phyloP scores from a whole-genome alignment of 495 filamentous ascomycete genomes.

The Neurospora sp. region DNA sequence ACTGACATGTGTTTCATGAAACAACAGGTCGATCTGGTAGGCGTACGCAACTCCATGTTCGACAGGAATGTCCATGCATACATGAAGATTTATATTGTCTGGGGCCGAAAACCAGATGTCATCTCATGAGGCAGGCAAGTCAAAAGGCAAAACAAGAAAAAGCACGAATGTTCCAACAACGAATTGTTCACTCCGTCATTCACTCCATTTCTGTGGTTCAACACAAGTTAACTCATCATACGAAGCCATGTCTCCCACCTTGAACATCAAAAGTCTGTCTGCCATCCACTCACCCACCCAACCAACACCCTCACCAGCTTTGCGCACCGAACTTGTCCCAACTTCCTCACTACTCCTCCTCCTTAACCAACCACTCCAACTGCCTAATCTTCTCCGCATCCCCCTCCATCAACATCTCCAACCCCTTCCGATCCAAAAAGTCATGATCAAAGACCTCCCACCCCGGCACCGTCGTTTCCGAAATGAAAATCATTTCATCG shows the following conservation, averaged over 20 bases:
- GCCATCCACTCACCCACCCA: not conserved
- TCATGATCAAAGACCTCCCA: constrained; percentile 58
- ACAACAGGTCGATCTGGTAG: constrained; percentile 45
- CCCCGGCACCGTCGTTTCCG: constrained; percentile 56
- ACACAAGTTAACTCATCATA: not conserved
- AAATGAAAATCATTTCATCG: constrained; percentile 40
- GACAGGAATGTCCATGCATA: constrained; percentile 47
- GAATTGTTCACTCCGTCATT: not conserved
- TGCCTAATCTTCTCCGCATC: constrained; percentile 33
- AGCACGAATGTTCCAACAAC: not conserved
- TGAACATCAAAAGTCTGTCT: not conserved
- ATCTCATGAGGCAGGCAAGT: not conserved
- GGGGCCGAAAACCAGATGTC: constrained; percentile 40
- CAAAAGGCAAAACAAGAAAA: not conserved
- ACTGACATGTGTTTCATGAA: not conserved
- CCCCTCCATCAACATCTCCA: constrained; percentile 35
- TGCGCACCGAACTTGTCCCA: not conserved
- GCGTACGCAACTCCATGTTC: constrained; percentile 45
- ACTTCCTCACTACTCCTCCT: not conserved
- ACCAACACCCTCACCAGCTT: not conserved
- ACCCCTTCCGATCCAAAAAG: constrained; percentile 36
- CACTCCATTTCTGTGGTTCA: not conserved
- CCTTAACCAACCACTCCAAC: constrained; percentile 37
- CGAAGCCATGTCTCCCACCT: not conserved
- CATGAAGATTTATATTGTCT: constrained; percentile 42